phyloP scores from a whole-genome alignment of 2,329 filamentous ascomycete genomes.

The Colletotrichum paranaense region DNA sequence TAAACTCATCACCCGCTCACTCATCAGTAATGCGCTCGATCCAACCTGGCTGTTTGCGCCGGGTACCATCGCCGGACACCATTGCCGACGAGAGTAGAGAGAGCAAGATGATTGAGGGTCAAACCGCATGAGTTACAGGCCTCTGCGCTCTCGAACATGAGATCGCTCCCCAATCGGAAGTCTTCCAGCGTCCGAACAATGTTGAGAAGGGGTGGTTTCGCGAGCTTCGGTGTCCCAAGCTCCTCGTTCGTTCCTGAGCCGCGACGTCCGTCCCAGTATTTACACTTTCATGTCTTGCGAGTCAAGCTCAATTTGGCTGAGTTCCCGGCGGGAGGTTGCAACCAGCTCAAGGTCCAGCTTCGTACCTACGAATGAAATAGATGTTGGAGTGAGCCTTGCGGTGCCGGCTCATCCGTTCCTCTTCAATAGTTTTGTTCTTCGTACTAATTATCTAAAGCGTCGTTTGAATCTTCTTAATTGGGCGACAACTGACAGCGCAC shows the following conservation, averaged over 20 bases:
- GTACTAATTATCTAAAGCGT: not conserved
- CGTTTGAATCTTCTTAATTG: not conserved
- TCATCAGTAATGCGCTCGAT: not conserved
- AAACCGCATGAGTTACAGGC: not conserved
- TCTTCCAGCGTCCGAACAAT: slow-evolving; percentile 21
- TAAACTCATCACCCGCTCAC: not conserved
- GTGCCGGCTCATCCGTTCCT: not conserved
- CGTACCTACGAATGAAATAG: not conserved
- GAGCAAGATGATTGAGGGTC: not conserved
- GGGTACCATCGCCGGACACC: too few species aligned
- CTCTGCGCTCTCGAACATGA: not conserved
- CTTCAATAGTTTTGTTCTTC: accelerated
- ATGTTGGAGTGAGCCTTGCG: accelerated
- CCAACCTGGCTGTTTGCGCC: too few species aligned
- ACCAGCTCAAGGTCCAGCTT: not conserved
- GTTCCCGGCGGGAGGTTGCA: not conserved
- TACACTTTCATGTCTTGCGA: not conserved
- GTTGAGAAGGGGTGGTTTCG: not conserved
- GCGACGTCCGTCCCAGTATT: not conserved
- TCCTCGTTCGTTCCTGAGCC: not conserved
- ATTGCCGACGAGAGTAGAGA: too few species aligned
- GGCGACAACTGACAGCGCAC: not conserved
- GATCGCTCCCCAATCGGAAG: slow-evolving; percentile 12
- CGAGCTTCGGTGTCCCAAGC: not conserved
- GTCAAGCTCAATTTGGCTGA: not conserved